phyloP scores from a whole-genome alignment of 1,284 basidiomycete genomes.

The Paramarasmius palmivorus region DNA sequence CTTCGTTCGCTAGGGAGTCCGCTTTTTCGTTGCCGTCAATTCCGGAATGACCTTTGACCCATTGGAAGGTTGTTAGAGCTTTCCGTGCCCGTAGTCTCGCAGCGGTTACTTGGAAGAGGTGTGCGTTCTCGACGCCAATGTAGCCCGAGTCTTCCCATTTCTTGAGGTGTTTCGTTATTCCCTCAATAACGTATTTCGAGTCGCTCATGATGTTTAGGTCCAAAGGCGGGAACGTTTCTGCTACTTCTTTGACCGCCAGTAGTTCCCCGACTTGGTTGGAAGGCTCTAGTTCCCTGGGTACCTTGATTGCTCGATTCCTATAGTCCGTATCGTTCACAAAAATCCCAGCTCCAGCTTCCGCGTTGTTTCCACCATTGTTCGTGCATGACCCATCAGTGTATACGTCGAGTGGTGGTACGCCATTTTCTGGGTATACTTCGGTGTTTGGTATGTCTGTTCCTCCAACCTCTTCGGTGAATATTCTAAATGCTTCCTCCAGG shows the following conservation, averaged over 20 bases:
- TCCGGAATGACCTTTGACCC: constrained; percentile 29
- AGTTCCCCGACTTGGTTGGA: constrained; percentile 25
- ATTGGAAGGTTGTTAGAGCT: constrained; percentile 20
- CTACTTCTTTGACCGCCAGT: constrained; percentile 12
- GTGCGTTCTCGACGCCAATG: constrained; percentile 14
- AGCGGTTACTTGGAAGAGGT: constrained; percentile 12
- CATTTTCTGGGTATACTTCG: not conserved
- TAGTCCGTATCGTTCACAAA: constrained; percentile 16
- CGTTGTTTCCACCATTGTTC: constrained; percentile 17
- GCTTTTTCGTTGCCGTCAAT: constrained; percentile 25
- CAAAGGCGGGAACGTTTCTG: not conserved
- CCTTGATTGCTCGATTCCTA: constrained; percentile 16
- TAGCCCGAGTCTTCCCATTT: constrained; percentile 24
- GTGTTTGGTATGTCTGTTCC: not conserved
- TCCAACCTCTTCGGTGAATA: constrained; percentile 17
- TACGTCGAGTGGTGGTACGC: not conserved
- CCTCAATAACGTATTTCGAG: constrained; percentile 14
- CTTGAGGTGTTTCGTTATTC: constrained; percentile 19
- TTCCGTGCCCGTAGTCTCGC: constrained; percentile 15
- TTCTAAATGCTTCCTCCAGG: constrained; percentile 15
- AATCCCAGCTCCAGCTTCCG: constrained; percentile 20
- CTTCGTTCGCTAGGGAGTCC: constrained; percentile 20
- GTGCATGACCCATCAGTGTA: constrained; percentile 24
- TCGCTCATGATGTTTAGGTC: constrained; percentile 1
- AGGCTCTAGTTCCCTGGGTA: constrained; percentile 15